Conservation (phyloP, 202 grass and related monocot genomes). For the Digitaria exilis region DNA sequence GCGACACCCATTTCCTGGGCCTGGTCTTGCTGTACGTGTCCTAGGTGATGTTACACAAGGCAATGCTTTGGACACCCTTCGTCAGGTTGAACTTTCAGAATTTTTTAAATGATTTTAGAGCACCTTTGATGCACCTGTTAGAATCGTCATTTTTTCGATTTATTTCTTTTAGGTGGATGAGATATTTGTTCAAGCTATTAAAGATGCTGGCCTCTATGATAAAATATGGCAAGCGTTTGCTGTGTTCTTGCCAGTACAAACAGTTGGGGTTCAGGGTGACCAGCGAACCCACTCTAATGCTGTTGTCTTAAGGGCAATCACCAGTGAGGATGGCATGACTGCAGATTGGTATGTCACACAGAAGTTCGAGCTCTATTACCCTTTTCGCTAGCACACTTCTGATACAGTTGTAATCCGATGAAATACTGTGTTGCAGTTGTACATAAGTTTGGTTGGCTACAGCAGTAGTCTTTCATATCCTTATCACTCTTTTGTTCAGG, state of each 20-base stretch:
- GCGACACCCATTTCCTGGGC: slow-evolving; percentile 90
- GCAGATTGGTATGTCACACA: slow-evolving; percentile 72
- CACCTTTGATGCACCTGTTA: not conserved
- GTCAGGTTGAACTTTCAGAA: slow-evolving; percentile 59
- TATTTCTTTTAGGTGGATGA: slow-evolving; percentile 71
- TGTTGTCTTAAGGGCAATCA: slow-evolving; percentile 80
- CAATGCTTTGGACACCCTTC: slow-evolving; percentile 87
- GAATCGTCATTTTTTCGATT: not conserved
- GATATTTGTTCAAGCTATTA: slow-evolving; percentile 95
- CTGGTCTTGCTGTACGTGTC: slow-evolving; percentile 87
- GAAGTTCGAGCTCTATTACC: not conserved
- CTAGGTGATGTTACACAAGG: slow-evolving; percentile 88
- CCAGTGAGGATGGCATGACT: slow-evolving; percentile 95
- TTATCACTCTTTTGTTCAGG: not conserved
- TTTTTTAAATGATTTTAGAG: not conserved
- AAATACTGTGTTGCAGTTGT: not conserved
- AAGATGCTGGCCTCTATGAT: slow-evolving; percentile 89
- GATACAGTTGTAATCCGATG: not conserved
- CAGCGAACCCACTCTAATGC: slow-evolving; percentile 84
- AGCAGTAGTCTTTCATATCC: not conserved
- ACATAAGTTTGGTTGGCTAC: not conserved
- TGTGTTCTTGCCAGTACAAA: slow-evolving; percentile 82
- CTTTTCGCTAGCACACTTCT: slow-evolving; percentile 1
- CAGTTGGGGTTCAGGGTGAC: slow-evolving; percentile 94
- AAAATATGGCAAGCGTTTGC: slow-evolving; percentile 97